These are phyloP conservation scores for Arbutus unedo DNA, from an alignment of 148 eudicot species.

Conservation along the genomic window DNA sequence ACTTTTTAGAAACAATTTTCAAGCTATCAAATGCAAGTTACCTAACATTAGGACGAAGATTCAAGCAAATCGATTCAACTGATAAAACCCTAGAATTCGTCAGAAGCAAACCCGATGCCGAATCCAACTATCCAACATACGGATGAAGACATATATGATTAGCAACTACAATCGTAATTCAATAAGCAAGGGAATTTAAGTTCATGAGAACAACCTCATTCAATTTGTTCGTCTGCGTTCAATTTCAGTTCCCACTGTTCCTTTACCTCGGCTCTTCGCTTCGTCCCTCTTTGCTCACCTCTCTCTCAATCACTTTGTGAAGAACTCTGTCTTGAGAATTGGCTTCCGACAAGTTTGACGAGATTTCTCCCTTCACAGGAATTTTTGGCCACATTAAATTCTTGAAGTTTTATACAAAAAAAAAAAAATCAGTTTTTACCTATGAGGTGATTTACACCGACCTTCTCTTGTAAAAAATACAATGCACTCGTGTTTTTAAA, in stretches of 20 bases:
- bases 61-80: not conserved
- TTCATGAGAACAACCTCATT: slow-evolving; percentile 1
- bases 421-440: not conserved
- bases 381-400: not conserved
- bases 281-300: not conserved
- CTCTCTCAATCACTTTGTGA: not conserved
- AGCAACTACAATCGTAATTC: not conserved
- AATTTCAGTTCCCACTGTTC: not conserved
- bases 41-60: not conserved
- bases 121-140: not conserved
- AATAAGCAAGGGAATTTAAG: not conserved
- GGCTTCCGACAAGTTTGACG: not conserved
- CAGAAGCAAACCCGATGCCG: not conserved
- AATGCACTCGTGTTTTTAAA: no score
- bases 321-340: not conserved
- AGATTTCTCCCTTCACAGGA: not conserved
- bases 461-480: no score
- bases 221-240: not conserved
- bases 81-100: not conserved
- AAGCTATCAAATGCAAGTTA: not conserved
- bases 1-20: not conserved
- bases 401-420: not conserved
- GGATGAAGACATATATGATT: not conserved
- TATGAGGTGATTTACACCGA: no score
- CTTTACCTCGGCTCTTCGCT: not conserved